A percentile compares a stretch with the other conserved stretches of the same genome.
Conservation (phyloP, 2,329 filamentous ascomycete genomes). For the Mycosphaerelloides madeirae region DNA sequence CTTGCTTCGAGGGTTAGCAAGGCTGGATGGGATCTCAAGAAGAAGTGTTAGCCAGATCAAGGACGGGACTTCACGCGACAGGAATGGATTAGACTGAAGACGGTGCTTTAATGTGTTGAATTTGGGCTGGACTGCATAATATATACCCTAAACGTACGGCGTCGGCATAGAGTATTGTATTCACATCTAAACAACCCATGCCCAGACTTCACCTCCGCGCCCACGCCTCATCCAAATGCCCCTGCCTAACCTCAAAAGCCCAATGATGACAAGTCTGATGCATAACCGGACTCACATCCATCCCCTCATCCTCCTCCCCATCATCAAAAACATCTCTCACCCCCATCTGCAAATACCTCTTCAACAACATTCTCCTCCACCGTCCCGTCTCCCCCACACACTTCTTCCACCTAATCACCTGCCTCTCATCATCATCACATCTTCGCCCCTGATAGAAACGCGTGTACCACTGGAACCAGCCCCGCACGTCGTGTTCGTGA, state of each 20-base stretch:
- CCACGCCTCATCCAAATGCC: conserved; percentile 49
- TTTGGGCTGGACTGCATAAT: too few relatives aligned
- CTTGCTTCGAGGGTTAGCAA: conserved; percentile 22
- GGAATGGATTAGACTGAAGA: too few relatives aligned
- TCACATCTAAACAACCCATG: too few relatives aligned
- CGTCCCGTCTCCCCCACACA: conserved; percentile 51
- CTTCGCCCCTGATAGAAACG: conserved; percentile 49
- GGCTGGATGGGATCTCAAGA: conserved; percentile 9
- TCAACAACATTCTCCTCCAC: conserved; percentile 49
- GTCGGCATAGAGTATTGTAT: too few relatives aligned
- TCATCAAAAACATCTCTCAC: conserved; percentile 48
- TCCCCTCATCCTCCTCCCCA: conserved; percentile 36
- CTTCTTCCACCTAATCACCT: conserved; percentile 49
- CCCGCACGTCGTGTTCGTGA: conserved; percentile 50
- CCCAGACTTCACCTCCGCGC: conserved; percentile 5
- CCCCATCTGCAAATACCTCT: conserved; percentile 47
- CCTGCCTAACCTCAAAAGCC: conserved; percentile 51
- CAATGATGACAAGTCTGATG: conserved; percentile 56
- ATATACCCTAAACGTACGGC: too few relatives aligned
- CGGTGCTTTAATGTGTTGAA: too few relatives aligned
- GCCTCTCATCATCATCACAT: conserved; percentile 50
- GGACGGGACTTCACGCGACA: too few relatives aligned
- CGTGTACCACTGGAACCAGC: conserved; percentile 57
- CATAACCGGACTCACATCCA: conserved; percentile 51
- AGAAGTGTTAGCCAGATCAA: too few relatives aligned